These are phyloP conservation scores for Russula abietina DNA, from an alignment of 768 basidiomycete species.

Conservation along the genomic window DNA sequence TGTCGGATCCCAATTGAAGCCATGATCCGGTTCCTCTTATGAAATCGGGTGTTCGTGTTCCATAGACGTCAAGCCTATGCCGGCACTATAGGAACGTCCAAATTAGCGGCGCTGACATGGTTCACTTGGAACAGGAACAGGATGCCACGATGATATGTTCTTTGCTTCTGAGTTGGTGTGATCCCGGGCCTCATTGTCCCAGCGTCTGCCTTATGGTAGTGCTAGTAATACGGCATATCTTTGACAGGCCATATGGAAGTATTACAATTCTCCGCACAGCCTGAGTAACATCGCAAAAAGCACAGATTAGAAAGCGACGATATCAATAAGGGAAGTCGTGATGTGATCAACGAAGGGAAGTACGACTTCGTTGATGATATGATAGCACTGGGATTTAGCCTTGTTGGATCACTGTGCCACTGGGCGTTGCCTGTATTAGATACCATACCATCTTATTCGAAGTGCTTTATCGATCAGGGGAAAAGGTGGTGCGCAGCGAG, in stretches of 20 bases:
- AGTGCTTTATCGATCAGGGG: conserved; percentile 6
- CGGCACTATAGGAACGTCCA: not conserved
- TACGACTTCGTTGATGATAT: conserved; percentile 4
- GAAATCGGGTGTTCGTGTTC: conserved; percentile 4
- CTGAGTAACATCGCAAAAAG: not conserved
- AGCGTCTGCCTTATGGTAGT: not conserved
- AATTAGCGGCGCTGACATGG: conserved; percentile 5
- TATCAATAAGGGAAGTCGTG: not conserved
- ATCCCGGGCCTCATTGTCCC: not conserved
- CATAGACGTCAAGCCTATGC: not conserved
- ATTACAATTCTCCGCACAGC: not conserved
- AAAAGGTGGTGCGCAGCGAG: not conserved
- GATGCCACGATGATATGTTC: not conserved
- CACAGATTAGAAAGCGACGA: conserved; percentile 3
- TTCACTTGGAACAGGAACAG: not conserved
- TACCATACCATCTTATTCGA: not conserved
- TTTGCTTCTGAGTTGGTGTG: not conserved
- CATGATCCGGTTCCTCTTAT: not conserved
- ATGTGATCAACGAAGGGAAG: conserved; percentile 16
- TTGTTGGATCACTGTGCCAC: not conserved
- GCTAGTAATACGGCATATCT: not conserved
- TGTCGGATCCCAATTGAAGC: too few relatives aligned
- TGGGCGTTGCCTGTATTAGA: not conserved
- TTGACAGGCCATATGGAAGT: not conserved
- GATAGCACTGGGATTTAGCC: conserved; percentile 7